Base-by-base conservation (phyloP, 2,329 filamentous ascomycete genomes). In the Aureobasidium sp. region DNA sequence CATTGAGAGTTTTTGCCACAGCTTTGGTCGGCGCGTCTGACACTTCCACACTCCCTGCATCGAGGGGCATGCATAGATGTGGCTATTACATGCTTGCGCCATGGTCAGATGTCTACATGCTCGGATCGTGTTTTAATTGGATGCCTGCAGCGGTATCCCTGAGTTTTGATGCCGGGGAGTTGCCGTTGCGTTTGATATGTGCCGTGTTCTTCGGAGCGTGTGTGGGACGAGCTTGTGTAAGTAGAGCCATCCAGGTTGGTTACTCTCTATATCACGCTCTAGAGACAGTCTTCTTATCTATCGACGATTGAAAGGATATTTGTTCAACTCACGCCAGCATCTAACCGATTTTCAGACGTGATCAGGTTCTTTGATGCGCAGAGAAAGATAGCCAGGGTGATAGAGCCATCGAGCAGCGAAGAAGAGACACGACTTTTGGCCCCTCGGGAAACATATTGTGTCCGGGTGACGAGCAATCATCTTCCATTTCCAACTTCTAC, bases 81-180 rank as follows among this genome's bases (percentile, higher is more conserved):
- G 54, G 54, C 54, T 47, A 7, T 44, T 37, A 21, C 53, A 34
- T 47, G 42, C 29, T 58, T 58, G 54, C 54, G 42, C 32, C 42
- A 58, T 58, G 54, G 37, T 32, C 30, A 58, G 54, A 47, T 14
- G 21, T 58, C 30, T 58, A 32, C 54, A 58, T 58, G 16, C 51
- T 44, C 14, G 21, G 9, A 25, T 16, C 14, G 5, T 34, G 3
- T 41, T 3, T n/a, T 21, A 14, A 30, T 8, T n/a, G 21, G 34
- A 54, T n/a, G 27, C 25, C 3, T 54, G 27, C 36, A 16, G 25
- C 13, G 11, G 3, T 37, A 37, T 37, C 34, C 34, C 34, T 37
- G 21, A 21, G 21, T 21, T 21, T 21, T 21, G 21, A 21, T 21
- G 21, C 21, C 21, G 21, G 21, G 21, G 21, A 21, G 21, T 21